Percentiles rank a stretch among this genome's conserved stretches.
phyloP scores from a whole-genome alignment of 257 asterid species.

The Eustoma russellianum region DNA sequence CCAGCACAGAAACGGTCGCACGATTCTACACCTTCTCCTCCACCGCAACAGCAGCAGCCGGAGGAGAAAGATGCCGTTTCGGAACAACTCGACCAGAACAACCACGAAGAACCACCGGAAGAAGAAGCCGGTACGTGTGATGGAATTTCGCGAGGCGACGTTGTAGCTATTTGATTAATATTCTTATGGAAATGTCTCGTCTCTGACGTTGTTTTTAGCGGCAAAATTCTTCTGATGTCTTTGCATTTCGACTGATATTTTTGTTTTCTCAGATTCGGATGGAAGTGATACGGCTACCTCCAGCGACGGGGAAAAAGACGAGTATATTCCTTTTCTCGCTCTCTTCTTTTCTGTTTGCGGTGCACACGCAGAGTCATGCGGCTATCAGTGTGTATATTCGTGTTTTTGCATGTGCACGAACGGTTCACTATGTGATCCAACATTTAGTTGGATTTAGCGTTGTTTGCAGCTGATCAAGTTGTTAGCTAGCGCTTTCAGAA shows the following conservation, averaged over 20 bases:
- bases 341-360: conserved; percentile 10
- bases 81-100: conserved; percentile 37
- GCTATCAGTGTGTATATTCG: conserved; percentile 16
- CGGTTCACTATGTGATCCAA: conserved; percentile 6
- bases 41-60: conserved; percentile 18
- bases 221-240: conserved; percentile 9
- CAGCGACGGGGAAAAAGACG: conserved; percentile 55
- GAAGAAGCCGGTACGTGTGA: conserved; percentile 33
- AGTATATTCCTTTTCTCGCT: conserved; percentile 32
- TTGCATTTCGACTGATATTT: conserved; percentile 23
- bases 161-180: too few relatives aligned
- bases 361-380: conserved; percentile 12
- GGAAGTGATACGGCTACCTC: conserved; percentile 34
- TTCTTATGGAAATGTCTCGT: conserved; percentile 17
- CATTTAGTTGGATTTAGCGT: conserved; percentile 1
- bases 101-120: conserved; percentile 31
- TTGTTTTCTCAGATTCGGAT: conserved; percentile 62
- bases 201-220: conserved; percentile 12
- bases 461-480: conserved; percentile 10
- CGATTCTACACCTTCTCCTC: conserved; percentile 42
- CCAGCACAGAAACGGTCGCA: conserved; percentile 68
- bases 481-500: not conserved
- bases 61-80: conserved; percentile 41
- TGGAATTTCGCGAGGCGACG: too few relatives aligned
- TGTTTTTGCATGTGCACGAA: conserved; percentile 15